phyloP scores from a whole-genome alignment of 805 yeast species.

The Metschnikowia kunwiensis region DNA sequence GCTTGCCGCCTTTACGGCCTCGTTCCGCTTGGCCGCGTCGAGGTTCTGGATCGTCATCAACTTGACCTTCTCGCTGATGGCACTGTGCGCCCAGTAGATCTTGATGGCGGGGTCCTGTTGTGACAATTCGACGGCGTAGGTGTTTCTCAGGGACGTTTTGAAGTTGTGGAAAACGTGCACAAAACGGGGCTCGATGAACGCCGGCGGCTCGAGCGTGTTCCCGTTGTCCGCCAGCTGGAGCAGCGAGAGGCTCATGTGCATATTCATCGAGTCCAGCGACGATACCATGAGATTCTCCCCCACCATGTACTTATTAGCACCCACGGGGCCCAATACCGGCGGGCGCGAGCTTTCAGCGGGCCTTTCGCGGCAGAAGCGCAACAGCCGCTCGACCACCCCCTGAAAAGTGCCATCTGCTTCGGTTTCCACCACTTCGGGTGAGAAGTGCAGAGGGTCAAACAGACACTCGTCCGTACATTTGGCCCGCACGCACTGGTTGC shows the following conservation, averaged over 20 bases:
- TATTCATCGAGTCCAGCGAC: slow-evolving; percentile 13
- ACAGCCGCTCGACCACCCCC: not conserved
- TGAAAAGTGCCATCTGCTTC: not conserved
- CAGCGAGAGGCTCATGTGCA: slow-evolving; percentile 15
- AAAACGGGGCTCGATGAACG: slow-evolving; percentile 6
- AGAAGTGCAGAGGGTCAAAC: slow-evolving; percentile 7
- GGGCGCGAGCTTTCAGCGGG: no score
- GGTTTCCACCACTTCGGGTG: not conserved
- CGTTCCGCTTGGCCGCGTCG: slow-evolving; percentile 1
- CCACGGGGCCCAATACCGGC: no score
- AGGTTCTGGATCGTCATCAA: slow-evolving; percentile 14
- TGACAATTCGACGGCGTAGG: slow-evolving; percentile 16
- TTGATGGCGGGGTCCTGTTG: slow-evolving; percentile 21
- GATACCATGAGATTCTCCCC: slow-evolving; percentile 17
- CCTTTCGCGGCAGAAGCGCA: not conserved
- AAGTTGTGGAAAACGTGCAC: slow-evolving; percentile 5
- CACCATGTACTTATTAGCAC: slow-evolving; percentile 4
- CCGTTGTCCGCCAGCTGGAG: not conserved
- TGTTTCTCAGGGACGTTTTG: slow-evolving; percentile 12
- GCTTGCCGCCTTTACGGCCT: slow-evolving; percentile 11
- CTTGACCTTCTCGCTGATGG: slow-evolving; percentile 9
- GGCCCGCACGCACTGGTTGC: slow-evolving; percentile 14
- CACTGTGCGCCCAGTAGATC: slow-evolving; percentile 17
- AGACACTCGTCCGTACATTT: slow-evolving; percentile 14
- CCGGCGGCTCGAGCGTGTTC: not conserved